A percentile compares a stretch with the other conserved stretches of the same genome.
Conservation (phyloP, 805 yeast species). For the Saccharomyces mikatae region DNA sequence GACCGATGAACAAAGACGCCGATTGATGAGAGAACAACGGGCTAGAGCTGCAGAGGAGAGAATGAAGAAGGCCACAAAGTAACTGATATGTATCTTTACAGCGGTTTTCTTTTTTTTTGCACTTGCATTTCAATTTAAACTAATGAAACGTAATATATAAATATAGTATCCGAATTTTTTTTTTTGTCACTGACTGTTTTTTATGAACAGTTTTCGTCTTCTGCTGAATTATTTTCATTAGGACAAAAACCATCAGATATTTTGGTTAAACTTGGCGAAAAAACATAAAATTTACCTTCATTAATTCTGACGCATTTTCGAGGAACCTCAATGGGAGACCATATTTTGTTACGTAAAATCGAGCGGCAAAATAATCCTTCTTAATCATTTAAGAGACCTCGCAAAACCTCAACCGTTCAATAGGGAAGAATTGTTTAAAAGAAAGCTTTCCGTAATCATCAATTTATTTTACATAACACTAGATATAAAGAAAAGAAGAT, state of each 20-base stretch:
- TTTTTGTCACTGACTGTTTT: too few relatives aligned
- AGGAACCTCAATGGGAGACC: too few relatives aligned
- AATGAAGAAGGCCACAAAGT: slow-evolving; percentile 30
- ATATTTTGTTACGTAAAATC: too few relatives aligned
- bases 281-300: background rate
- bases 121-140: too few relatives aligned
- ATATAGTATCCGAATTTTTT: too few relatives aligned
- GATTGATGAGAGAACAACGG: slow-evolving; percentile 85
- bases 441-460: slow-evolving; percentile 1
- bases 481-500: slow-evolving; percentile 1
- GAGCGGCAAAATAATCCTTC: too few relatives aligned
- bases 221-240: too few relatives aligned
- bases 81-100: background rate
- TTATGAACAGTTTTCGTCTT: too few relatives aligned
- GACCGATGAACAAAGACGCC: slow-evolving; percentile 63
- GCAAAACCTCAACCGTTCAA: background rate
- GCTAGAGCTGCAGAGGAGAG: slow-evolving; percentile 96
- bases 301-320: too few relatives aligned
- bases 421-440: background rate
- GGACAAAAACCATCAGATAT: too few relatives aligned
- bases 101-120: background rate
- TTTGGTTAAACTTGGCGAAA: background rate
- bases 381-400: too few relatives aligned
- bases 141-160: too few relatives aligned
- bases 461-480: background rate